These are phyloP conservation scores for Suillus americanus DNA, from an alignment of 768 basidiomycete genomes.

Conservation along the genomic window DNA sequence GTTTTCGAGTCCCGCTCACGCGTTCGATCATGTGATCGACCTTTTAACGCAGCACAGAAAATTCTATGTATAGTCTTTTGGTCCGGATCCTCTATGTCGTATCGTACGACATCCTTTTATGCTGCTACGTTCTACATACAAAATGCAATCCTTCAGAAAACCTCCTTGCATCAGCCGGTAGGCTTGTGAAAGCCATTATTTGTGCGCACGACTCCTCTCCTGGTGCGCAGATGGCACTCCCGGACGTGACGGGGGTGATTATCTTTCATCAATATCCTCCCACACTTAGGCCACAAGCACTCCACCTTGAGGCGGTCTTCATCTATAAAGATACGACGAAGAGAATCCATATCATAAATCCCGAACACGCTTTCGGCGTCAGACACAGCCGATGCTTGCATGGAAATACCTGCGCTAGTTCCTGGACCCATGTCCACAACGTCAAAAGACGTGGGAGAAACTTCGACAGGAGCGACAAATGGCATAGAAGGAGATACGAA, in stretches of 20 bases:
- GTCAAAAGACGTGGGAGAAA: not conserved
- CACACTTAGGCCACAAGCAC: not conserved
- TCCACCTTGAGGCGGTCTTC: not conserved
- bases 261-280: slow-evolving; percentile 1
- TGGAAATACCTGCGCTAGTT: not conserved
- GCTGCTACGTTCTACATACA: not conserved
- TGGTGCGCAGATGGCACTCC: not conserved
- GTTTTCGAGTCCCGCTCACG: slow-evolving; percentile 26
- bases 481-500: not conserved
- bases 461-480: not conserved
- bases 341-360: not conserved
- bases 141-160: not conserved
- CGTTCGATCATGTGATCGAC: slow-evolving; percentile 12
- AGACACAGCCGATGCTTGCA: not conserved
- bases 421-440: too few species aligned
- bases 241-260: not conserved
- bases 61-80: too few species aligned
- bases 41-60: not conserved
- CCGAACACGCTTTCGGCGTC: not conserved
- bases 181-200: too few species aligned
- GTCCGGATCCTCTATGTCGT: not conserved
- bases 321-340: not conserved
- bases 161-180: not conserved
- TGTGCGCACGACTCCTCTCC: not conserved
- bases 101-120: not conserved